Evolutionary conservation across 345 rosid species (phyloP).

Genomic region (Anastatica hierochuntica): DNA sequence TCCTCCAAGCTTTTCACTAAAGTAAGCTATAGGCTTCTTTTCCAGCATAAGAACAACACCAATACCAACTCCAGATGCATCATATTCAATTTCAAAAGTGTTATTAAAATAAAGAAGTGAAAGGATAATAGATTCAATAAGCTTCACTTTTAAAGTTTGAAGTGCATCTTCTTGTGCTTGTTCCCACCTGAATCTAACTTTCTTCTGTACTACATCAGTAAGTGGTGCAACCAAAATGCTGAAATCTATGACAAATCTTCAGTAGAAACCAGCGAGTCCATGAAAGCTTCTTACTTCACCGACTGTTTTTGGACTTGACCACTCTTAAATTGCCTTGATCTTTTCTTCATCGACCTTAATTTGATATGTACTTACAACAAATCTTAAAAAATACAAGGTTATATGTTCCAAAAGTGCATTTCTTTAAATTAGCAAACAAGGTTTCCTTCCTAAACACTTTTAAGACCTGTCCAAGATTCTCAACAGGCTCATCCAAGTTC

Average conservation of each 20-base stretch:
- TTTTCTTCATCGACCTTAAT: too few species aligned
- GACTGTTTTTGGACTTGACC: background rate
- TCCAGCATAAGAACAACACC: background rate
- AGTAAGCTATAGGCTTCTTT: background rate
- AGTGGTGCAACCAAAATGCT: background rate
- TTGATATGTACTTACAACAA: too few species aligned
- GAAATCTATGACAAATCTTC: background rate
- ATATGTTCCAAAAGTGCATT: background rate
- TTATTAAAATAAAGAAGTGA: background rate
- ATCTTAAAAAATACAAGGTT: too few species aligned
- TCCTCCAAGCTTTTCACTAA: background rate
- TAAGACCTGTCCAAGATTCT: too few species aligned
- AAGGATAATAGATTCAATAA: background rate
- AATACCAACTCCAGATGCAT: background rate
- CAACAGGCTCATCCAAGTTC: background rate
- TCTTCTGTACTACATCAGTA: background rate
- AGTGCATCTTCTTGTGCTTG: background rate
- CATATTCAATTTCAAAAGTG: background rate
- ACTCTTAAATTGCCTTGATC: background rate
- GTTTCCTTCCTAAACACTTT: background rate
- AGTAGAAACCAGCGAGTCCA: background rate
- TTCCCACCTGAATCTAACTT: background rate
- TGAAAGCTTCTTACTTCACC: background rate
- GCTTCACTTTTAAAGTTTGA: background rate
- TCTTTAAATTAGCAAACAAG: background rate